Evolutionary conservation across 495 filamentous ascomycete species (phyloP).

Genomic region (Neurospora intermedia): DNA sequence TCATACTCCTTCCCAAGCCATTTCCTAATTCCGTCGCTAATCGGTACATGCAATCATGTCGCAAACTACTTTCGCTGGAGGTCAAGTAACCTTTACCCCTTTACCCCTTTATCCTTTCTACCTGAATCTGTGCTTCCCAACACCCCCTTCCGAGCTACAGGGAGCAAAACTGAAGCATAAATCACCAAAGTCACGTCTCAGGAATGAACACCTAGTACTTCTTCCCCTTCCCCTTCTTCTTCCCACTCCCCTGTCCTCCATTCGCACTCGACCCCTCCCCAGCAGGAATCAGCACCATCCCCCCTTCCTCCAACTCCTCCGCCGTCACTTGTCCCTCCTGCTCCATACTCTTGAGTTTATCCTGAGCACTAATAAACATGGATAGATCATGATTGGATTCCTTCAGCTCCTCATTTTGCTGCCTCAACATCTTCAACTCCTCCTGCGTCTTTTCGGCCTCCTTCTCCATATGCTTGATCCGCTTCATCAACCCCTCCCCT

Average conservation of each 20-base stretch:
- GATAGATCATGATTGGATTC: slow-evolving; percentile 86
- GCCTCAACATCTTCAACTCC: slow-evolving; percentile 38
- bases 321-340: slow-evolving; percentile 49
- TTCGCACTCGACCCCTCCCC: slow-evolving; percentile 21
- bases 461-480: slow-evolving; percentile 56
- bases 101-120: not conserved
- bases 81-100: not conserved
- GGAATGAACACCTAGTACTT: slow-evolving; percentile 7
- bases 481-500: slow-evolving; percentile 62
- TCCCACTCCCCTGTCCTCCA: slow-evolving; percentile 8
- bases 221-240: slow-evolving; percentile 46
- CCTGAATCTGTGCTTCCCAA: not conserved
- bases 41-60: not conserved
- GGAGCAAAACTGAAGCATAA: not conserved
- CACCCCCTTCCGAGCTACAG: not conserved
- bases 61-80: not conserved
- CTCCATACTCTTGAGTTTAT: slow-evolving; percentile 65
- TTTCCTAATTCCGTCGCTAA: not conserved
- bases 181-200: not conserved
- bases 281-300: slow-evolving; percentile 30
- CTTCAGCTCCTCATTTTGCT: slow-evolving; percentile 50
- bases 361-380: slow-evolving; percentile 76
- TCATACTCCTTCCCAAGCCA: not conserved
- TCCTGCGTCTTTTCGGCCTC: slow-evolving; percentile 42
- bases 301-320: slow-evolving; percentile 41